phyloP scores from a whole-genome alignment of 140 eudicot species.

The Artemisia princeps region DNA sequence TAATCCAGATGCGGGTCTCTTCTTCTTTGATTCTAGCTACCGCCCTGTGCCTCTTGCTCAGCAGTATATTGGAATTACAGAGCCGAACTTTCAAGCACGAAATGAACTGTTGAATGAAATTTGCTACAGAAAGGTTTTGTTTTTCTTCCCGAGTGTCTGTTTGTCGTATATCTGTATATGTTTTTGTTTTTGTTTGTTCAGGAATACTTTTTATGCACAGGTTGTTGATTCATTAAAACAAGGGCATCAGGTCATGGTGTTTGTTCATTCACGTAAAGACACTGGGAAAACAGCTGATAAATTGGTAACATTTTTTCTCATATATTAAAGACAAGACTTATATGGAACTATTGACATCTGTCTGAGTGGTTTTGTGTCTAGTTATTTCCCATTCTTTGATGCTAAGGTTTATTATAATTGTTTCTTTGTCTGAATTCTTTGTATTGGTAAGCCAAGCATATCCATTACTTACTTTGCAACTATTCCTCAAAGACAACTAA shows the following conservation, averaged over 20 bases:
- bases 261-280: slow-evolving; percentile 96
- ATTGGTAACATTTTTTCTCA: slow-evolving; percentile 44
- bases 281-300: slow-evolving; percentile 92
- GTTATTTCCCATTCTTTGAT: slow-evolving; percentile 1
- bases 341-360: neutral
- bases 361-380: neutral
- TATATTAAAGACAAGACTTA: neutral
- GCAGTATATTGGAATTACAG: slow-evolving; percentile 85
- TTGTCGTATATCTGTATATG: slow-evolving; percentile 20
- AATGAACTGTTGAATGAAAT: slow-evolving; percentile 68
- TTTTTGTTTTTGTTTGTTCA: neutral
- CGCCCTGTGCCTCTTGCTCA: slow-evolving; percentile 99
- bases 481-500: slow-evolving; percentile 2
- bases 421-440: slow-evolving; percentile 10
- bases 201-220: slow-evolving; percentile 31
- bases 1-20: slow-evolving; percentile 79
- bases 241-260: slow-evolving; percentile 95
- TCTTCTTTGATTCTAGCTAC: slow-evolving; percentile 94
- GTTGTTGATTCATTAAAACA: slow-evolving; percentile 70
- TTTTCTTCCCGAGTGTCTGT: slow-evolving; percentile 5
- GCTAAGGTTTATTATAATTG: neutral
- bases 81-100: slow-evolving; percentile 66
- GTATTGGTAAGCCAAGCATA: slow-evolving; percentile 12
- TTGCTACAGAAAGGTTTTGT: slow-evolving; percentile 74
- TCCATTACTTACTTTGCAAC: neutral